Percentiles rank a stretch among this genome's conserved stretches.
Evolutionary conservation across 768 basidiomycete species (phyloP).

Genomic region (Lactifluus hygrophoroides): DNA sequence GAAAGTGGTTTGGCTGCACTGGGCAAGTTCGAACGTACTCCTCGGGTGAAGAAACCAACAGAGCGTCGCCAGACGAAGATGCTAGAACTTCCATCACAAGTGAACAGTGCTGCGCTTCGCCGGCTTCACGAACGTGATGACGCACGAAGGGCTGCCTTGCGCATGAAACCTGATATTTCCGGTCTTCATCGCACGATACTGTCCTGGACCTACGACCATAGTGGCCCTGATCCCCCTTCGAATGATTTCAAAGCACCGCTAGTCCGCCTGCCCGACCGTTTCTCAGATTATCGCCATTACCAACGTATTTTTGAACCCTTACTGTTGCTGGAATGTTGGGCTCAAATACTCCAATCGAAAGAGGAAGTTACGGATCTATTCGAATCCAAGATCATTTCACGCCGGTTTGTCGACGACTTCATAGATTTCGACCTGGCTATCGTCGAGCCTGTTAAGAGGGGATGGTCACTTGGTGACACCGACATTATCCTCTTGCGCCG

Average conservation of each 20-base stretch:
- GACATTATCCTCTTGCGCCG: slow-evolving; percentile 79
- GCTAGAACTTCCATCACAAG: slow-evolving; percentile 42
- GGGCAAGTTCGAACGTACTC: slow-evolving; percentile 14
- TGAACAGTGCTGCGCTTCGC: slow-evolving; percentile 38
- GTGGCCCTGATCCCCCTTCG: slow-evolving; percentile 54
- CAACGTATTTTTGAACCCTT: slow-evolving; percentile 74
- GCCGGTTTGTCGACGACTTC: slow-evolving; percentile 73
- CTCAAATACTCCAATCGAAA: slow-evolving; percentile 72
- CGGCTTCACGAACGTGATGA: slow-evolving; percentile 51
- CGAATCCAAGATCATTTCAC: slow-evolving; percentile 55
- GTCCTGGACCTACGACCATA: slow-evolving; percentile 79
- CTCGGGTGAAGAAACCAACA: slow-evolving; percentile 45
- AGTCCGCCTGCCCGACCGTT: slow-evolving; percentile 52
- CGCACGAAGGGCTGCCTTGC: slow-evolving; percentile 50
- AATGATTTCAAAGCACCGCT: slow-evolving; percentile 28
- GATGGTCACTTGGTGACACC: slow-evolving; percentile 71
- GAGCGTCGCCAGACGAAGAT: slow-evolving; percentile 59
- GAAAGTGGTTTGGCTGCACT: slow-evolving; percentile 25
- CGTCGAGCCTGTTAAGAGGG: slow-evolving; percentile 47
- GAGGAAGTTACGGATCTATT: slow-evolving; percentile 49
- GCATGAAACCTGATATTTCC: slow-evolving; percentile 77
- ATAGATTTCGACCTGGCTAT: slow-evolving; percentile 69
- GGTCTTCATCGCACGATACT: slow-evolving; percentile 69
- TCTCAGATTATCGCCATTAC: slow-evolving; percentile 60
- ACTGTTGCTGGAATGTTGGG: slow-evolving; percentile 84